These are phyloP conservation scores for Choricystis sp. DNA, from an alignment of 139 green algal genomes.

Conservation along the genomic window DNA sequence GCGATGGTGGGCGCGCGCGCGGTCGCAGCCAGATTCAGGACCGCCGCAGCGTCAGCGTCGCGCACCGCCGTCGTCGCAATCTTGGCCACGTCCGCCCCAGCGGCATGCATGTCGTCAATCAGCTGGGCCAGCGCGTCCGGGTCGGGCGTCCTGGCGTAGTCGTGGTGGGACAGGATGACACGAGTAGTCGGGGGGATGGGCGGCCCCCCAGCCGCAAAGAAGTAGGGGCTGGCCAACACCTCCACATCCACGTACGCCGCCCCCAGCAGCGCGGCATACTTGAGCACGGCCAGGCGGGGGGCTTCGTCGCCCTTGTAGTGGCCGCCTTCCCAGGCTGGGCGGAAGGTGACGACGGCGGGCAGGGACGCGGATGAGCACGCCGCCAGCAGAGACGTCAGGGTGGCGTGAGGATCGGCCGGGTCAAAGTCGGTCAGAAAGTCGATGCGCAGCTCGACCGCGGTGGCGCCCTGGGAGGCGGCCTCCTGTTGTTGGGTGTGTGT, in stretches of 20 bases:
- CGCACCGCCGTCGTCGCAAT: constrained; percentile 75
- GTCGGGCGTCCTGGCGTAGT: constrained; percentile 74
- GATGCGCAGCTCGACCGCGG: constrained; percentile 74
- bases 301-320: constrained; percentile 67
- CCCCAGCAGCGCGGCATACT: constrained; percentile 45
- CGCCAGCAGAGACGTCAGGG: constrained; percentile 45
- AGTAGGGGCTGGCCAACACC: constrained; percentile 49
- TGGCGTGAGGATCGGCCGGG: constrained; percentile 13
- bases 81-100: constrained; percentile 80
- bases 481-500: too few relatives aligned
- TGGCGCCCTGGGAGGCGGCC: constrained; percentile 34
- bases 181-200: constrained; percentile 30
- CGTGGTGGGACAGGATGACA: constrained; percentile 87
- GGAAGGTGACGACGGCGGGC: constrained; percentile 68
- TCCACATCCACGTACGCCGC: constrained; percentile 86
- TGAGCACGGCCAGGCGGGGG: constrained; percentile 47
- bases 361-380: constrained; percentile 18
- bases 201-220: constrained; percentile 38
- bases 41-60: constrained; percentile 44
- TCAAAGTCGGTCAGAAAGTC: constrained; percentile 61
- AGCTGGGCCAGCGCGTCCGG: constrained; percentile 48
- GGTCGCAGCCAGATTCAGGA: constrained; percentile 42
- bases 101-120: constrained; percentile 7
- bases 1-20: constrained; percentile 62
- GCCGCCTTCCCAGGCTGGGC: constrained; percentile 81